Evolutionary conservation across 306 rosid genomes (phyloP).

Genomic region (Vigna unguiculata): DNA sequence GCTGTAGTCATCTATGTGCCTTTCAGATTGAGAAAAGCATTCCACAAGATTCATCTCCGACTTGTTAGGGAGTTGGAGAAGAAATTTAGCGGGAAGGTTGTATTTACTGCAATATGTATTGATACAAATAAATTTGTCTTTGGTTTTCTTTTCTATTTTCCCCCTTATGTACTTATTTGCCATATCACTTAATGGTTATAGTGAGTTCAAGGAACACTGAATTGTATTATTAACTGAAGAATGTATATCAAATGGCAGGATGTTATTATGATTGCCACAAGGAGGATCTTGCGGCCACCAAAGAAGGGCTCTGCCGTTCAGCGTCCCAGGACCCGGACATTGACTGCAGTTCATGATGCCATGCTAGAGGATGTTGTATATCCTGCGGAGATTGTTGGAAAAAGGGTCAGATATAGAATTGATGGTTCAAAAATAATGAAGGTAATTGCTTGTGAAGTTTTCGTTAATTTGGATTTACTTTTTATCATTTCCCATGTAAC

Average conservation of each 20-base stretch:
- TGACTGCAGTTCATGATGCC: conserved; percentile 77
- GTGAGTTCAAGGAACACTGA: not conserved
- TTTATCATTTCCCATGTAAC: not conserved
- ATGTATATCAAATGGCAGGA: conserved; percentile 50
- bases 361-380: conserved; percentile 73
- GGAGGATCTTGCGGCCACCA: conserved; percentile 76
- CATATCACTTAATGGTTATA: not conserved
- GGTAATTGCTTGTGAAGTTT: conserved; percentile 46
- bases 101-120: not conserved
- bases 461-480: not conserved
- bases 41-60: conserved; percentile 71
- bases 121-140: not conserved
- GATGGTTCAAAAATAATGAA: conserved; percentile 77
- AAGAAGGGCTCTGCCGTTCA: conserved; percentile 82
- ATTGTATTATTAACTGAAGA: conserved; percentile 12
- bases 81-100: conserved; percentile 82
- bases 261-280: conserved; percentile 70
- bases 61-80: conserved; percentile 81
- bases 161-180: not conserved
- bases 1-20: conserved; percentile 77
- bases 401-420: conserved; percentile 63
- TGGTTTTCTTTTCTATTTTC: not conserved
- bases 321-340: conserved; percentile 76
- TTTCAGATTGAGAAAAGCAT: conserved; percentile 72
- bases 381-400: conserved; percentile 86